Conservation (phyloP, 148 eudicot species). For the Rhododendron simsii region DNA sequence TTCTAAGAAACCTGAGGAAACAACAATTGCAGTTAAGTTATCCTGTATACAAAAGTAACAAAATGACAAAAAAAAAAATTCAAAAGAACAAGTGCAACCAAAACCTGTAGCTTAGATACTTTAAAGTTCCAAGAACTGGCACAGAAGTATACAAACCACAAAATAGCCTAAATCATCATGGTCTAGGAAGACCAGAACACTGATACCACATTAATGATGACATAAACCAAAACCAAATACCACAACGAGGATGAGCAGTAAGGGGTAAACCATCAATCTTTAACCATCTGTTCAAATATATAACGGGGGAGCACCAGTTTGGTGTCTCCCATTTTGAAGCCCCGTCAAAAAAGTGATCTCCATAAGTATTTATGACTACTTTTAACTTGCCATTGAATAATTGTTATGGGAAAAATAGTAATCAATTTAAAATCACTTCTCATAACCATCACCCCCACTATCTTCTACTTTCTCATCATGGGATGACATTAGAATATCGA, state of each 20-base stretch:
- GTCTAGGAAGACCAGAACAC: too few species aligned
- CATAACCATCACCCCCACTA: too few species aligned
- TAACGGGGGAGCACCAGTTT: too few species aligned
- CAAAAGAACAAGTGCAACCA: not conserved
- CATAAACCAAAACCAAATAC: not conserved
- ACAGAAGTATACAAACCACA: not conserved
- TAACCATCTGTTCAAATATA: not conserved
- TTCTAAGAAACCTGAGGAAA: constrained; percentile 4
- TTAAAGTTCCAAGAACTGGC: not conserved
- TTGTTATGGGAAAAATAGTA: too few species aligned
- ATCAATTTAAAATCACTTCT: too few species aligned
- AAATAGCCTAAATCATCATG: not conserved
- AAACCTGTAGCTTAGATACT: not conserved
- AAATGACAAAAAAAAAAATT: not conserved
- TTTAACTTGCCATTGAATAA: too few species aligned
- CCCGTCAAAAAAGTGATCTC: too few species aligned
- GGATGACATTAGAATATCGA: not conserved
- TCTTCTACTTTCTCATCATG: not conserved
- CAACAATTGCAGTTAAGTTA: not conserved
- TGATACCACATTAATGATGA: not conserved
- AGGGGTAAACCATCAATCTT: not conserved
- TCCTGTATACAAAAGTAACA: not conserved
- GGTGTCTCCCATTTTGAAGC: too few species aligned
- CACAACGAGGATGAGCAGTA: not conserved
- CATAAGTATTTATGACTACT: too few species aligned